Conservation (phyloP, 2,329 filamentous ascomycete species). For the Mycosphaerella sp. region DNA sequence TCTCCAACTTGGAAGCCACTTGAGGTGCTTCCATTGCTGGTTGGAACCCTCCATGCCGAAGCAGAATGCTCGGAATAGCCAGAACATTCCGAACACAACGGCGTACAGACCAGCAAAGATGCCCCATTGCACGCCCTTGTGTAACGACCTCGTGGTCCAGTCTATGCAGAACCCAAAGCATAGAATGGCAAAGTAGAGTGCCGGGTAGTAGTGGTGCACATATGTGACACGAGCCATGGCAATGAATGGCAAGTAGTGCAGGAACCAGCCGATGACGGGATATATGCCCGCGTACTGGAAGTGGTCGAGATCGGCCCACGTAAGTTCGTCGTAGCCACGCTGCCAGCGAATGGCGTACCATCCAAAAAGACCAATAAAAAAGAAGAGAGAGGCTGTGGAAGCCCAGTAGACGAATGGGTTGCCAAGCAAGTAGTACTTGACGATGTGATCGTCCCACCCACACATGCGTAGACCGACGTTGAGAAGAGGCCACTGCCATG, state of each 20-base stretch:
- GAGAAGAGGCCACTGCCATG: slow-evolving; percentile 98
- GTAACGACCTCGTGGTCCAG: slow-evolving; percentile 67
- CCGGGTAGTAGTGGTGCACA: slow-evolving; percentile 98
- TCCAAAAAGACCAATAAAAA: slow-evolving; percentile 63
- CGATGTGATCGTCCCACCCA: slow-evolving; percentile 88
- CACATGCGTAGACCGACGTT: slow-evolving; percentile 97
- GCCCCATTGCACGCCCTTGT: slow-evolving; percentile 56
- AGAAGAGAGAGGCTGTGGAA: slow-evolving; percentile 69
- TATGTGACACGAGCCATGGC: slow-evolving; percentile 99
- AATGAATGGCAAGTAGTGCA: slow-evolving; percentile 93
- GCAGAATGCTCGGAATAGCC: slow-evolving; percentile 86
- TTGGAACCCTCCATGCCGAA: slow-evolving; percentile 90
- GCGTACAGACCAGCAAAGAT: slow-evolving; percentile 71
- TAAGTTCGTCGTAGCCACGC: slow-evolving; percentile 82
- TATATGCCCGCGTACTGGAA: slow-evolving; percentile 93
- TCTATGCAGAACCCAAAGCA: slow-evolving; percentile 81
- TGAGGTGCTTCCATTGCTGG: slow-evolving; percentile 81
- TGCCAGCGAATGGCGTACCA: slow-evolving; percentile 97
- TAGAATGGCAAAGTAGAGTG: slow-evolving; percentile 94
- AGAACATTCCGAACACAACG: slow-evolving; percentile 71
- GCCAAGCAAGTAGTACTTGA: slow-evolving; percentile 98
- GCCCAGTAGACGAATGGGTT: slow-evolving; percentile 97
- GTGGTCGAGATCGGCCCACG: slow-evolving; percentile 73
- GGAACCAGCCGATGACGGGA: slow-evolving; percentile 85
- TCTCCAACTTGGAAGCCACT: slow-evolving; percentile 86